Evolutionary conservation across 2,329 filamentous ascomycete genomes (phyloP).

Genomic region (Diaporthe helianthi): DNA sequence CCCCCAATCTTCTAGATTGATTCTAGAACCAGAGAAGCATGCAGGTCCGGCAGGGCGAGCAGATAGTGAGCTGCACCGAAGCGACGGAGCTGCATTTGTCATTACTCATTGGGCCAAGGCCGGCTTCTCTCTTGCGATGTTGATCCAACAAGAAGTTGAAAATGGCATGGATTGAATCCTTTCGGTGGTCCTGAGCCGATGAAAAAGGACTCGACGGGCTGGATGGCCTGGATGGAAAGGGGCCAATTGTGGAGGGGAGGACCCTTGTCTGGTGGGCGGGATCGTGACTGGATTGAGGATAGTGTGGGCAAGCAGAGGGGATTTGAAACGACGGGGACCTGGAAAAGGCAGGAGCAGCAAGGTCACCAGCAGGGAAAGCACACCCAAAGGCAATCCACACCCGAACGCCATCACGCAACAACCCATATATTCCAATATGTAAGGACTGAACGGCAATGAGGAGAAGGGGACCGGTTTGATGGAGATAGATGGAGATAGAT

Average conservation of each 20-base stretch:
- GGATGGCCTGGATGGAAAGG: no score
- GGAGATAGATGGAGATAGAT: not conserved
- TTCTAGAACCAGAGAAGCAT: conserved; percentile 24
- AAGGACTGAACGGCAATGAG: not conserved
- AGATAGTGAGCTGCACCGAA: conserved; percentile 14
- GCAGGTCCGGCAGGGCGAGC: not conserved
- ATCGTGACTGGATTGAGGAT: conserved; percentile 21
- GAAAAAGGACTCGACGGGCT: no score
- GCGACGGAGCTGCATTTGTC: conserved; percentile 20
- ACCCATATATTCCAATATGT: conserved; percentile 16
- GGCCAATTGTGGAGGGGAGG: not conserved
- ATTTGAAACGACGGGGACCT: conserved; percentile 26
- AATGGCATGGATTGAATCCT: conserved; percentile 2
- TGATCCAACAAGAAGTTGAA: not conserved
- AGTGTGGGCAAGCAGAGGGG: conserved; percentile 7
- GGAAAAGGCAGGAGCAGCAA: conserved; percentile 20
- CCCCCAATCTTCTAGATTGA: conserved; percentile 27
- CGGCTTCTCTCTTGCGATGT: not conserved
- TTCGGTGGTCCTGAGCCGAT: not conserved
- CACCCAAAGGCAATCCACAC: not conserved
- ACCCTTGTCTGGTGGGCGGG: conserved; percentile 19
- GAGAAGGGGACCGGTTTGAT: not conserved
- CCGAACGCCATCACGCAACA: conserved; percentile 19
- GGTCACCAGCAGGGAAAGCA: not conserved
- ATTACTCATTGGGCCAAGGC: conserved; percentile 4